Base-by-base conservation (phyloP, 1,139 yeast genomes). In the Suhomyces terraborum region DNA sequence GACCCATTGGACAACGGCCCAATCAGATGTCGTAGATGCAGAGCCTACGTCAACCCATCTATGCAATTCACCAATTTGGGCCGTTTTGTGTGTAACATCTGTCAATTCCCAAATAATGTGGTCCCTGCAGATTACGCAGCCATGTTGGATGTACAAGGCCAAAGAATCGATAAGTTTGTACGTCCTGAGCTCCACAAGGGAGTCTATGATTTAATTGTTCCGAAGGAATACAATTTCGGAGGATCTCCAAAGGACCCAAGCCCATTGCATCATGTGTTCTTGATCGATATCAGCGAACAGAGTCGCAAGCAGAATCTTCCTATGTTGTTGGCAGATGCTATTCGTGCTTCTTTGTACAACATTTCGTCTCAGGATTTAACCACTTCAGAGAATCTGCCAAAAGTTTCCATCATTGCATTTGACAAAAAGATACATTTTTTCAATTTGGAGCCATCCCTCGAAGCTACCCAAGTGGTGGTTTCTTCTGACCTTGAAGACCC, bases 11-110 rank as follows among this genome's bases (percentile, higher is more conserved):
- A 69, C 35, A 57, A 60, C 17, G 88, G 89, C 0, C 96, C 96
- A 1, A 82, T 95, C 26, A 77, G 99, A 54, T 93, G 98, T 64
- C 78, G 80, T 50, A 82, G 98, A 45, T 93, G 99, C 64, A 78
- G 97, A 45, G 78, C 96, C 1, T 93, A 89, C 61, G 75, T 89
- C 51, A 93, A 93, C 59, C 95, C 98, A 2, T 79, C 82, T 13
- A 85, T 87, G 82, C 83, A 81, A 52, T 82, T 84, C 51, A 74
- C 80, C 8, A 77, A 75, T 38, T 83, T 82, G 31, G 79, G 82
- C 32, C 72, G 69, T 46, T 86, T 88, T 62, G 73, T 80, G 19
- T 93, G 99, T 69, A 93, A 93, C 62, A 79, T 93, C 56, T 93
- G 99, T 66, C 84, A 82, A 47, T 87, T 86, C 53, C 66, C 73